Conservation (phyloP, 1,284 basidiomycete genomes). For the Tilletiopsis washingtonensis region DNA sequence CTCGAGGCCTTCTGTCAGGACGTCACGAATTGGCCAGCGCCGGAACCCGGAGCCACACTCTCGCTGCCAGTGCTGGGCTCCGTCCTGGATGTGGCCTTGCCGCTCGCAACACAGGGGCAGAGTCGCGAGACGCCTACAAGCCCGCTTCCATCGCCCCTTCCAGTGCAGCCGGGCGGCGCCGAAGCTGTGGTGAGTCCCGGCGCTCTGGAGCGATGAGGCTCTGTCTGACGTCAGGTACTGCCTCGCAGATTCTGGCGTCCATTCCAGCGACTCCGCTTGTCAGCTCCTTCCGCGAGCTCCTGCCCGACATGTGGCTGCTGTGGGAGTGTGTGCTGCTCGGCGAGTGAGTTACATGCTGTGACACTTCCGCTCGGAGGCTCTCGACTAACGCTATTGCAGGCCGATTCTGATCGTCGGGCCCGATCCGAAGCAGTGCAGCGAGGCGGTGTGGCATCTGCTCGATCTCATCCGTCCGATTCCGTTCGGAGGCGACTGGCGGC, state of each 20-base stretch:
- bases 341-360: constrained; percentile 13
- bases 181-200: too few species aligned
- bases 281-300: constrained; percentile 47
- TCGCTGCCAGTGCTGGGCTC: constrained; percentile 30
- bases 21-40: constrained; percentile 31
- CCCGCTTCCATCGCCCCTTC: too few species aligned
- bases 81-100: constrained; percentile 27
- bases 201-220: too few species aligned
- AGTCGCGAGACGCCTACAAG: too few species aligned
- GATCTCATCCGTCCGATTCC: constrained; percentile 84
- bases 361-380: constrained; percentile 9
- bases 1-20: constrained; percentile 37
- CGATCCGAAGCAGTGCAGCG: constrained; percentile 77
- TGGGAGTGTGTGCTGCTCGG: constrained; percentile 65
- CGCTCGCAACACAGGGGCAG: constrained; percentile 36
- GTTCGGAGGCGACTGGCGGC: constrained; percentile 73
- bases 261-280: constrained; percentile 56
- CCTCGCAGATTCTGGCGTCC: too few species aligned
- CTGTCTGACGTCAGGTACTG: too few species aligned
- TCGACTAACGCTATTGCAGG: constrained; percentile 85
- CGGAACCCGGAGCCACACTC: constrained; percentile 30
- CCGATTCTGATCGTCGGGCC: constrained; percentile 77
- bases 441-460: constrained; percentile 56
- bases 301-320: constrained; percentile 66
- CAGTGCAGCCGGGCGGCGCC: too few species aligned